phyloP scores from a whole-genome alignment of 2,329 filamentous ascomycete genomes.

The Colletotrichum lindemuthianum region DNA sequence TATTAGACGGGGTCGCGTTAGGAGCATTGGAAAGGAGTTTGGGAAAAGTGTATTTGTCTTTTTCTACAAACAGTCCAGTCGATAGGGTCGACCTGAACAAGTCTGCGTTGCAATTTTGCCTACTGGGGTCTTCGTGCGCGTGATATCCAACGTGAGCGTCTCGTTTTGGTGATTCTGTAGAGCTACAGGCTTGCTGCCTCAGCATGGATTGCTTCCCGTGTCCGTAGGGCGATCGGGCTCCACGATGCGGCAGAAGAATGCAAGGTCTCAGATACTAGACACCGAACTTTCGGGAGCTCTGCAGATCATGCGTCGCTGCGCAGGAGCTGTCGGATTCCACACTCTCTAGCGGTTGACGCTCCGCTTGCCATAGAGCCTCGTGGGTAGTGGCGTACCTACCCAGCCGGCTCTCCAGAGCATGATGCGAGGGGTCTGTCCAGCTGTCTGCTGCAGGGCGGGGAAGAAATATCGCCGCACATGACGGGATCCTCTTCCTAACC shows the following conservation, averaged over 20 bases:
- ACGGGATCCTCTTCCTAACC: neutral
- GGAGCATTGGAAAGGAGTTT: conserved; percentile 19
- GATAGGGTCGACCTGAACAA: neutral
- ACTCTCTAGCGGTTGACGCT: too few relatives aligned
- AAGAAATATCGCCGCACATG: too few relatives aligned
- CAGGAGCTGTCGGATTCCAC: neutral
- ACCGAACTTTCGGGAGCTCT: neutral
- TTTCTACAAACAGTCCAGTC: neutral
- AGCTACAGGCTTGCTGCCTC: neutral
- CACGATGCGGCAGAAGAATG: neutral
- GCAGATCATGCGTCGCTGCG: neutral
- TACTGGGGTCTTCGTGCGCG: neutral
- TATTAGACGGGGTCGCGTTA: neutral
- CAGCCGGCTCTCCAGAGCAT: too few relatives aligned
- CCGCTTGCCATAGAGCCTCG: too few relatives aligned
- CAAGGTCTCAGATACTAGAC: neutral
- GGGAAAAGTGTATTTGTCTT: conserved; percentile 8
- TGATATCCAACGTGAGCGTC: neutral
- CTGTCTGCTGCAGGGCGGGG: too few relatives aligned
- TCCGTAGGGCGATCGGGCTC: neutral
- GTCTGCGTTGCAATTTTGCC: conserved; percentile 1
- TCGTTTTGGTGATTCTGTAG: neutral
- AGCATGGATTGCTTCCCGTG: neutral
- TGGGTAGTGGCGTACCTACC: too few relatives aligned
- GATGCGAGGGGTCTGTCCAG: too few relatives aligned